Conservation (phyloP, 208 protist species). For the Trypanosoma scelopori region DNA sequence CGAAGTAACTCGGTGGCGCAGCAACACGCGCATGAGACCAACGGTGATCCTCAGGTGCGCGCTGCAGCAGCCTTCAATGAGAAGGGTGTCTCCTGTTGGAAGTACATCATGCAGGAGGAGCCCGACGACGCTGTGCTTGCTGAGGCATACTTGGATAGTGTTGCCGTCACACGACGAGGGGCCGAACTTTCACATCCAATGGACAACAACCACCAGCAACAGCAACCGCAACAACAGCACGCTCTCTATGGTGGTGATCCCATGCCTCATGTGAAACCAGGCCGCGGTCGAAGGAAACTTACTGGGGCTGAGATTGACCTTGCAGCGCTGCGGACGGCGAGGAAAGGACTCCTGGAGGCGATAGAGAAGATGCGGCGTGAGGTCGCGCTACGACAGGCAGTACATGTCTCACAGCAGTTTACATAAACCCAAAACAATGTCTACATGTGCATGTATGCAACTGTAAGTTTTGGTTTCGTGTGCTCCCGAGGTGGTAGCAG, state of each 20-base stretch:
- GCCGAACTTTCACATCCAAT: background rate
- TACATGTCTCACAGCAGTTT: conserved; percentile 39
- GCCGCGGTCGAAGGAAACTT: conserved; percentile 37
- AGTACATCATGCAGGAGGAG: conserved; percentile 45
- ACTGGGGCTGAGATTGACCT: conserved; percentile 54
- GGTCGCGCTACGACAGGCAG: conserved; percentile 47
- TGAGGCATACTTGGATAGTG: conserved; percentile 49
- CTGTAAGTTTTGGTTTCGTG: background rate
- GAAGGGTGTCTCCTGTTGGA: conserved; percentile 58
- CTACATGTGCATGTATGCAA: background rate
- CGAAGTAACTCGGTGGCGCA: conserved; percentile 1
- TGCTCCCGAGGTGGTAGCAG: too few relatives aligned
- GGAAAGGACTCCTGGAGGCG: conserved; percentile 38
- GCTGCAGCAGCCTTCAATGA: conserved; percentile 10
- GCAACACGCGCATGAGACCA: background rate
- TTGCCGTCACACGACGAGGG: conserved; percentile 11
- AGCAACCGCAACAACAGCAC: background rate
- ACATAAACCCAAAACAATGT: conserved; percentile 9
- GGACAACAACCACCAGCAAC: background rate
- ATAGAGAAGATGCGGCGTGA: conserved; percentile 65
- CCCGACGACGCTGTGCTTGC: conserved; percentile 50
- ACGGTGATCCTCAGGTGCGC: background rate
- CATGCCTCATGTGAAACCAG: conserved; percentile 8
- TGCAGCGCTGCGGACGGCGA: conserved; percentile 38
- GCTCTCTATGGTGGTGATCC: background rate